Percentiles rank a stretch among this genome's conserved stretches.
These are phyloP conservation scores for Pestalotiopsis sp. DNA, from an alignment of 2,329 filamentous ascomycete genomes.

Conservation along the genomic window DNA sequence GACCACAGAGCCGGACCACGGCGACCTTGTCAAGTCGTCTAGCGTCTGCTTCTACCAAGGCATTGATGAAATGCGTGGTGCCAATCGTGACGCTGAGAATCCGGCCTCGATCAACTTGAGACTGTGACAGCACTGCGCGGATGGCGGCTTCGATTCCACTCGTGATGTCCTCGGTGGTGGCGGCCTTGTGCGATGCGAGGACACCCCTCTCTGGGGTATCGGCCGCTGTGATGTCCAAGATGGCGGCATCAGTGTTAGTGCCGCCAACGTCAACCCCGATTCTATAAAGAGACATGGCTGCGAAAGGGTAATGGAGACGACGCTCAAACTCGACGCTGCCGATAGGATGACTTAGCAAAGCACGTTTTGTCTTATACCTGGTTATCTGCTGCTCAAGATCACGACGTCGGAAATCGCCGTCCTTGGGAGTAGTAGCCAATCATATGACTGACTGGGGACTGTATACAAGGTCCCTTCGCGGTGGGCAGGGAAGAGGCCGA, in stretches of 20 bases:
- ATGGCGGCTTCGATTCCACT: conserved; percentile 9
- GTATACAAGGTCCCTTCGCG: not conserved
- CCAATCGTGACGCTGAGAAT: conserved; percentile 9
- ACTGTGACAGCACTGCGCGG: not conserved
- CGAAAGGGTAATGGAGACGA: not conserved
- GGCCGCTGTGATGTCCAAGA: conserved; percentile 1
- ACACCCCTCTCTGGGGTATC: not conserved
- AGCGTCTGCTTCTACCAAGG: conserved; percentile 5
- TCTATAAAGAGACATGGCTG: conserved; percentile 5
- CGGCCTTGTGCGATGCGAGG: conserved; percentile 3
- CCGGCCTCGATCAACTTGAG: not conserved
- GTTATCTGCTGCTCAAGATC: not conserved
- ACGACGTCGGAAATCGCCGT: not conserved
- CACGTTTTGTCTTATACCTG: not conserved
- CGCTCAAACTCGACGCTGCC: not conserved
- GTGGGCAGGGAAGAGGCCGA: not conserved
- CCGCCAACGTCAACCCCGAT: conserved; percentile 37
- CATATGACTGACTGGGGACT: not conserved
- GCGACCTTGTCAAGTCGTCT: not conserved
- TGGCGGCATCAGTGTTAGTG: conserved; percentile 29
- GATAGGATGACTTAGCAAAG: not conserved
- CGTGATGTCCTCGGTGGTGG: conserved; percentile 11
- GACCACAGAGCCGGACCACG: conserved; percentile 2
- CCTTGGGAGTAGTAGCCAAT: not conserved
- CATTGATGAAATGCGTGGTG: conserved; percentile 10